phyloP scores from a whole-genome alignment of 768 basidiomycete genomes.

The Tubosaeta sp. region DNA sequence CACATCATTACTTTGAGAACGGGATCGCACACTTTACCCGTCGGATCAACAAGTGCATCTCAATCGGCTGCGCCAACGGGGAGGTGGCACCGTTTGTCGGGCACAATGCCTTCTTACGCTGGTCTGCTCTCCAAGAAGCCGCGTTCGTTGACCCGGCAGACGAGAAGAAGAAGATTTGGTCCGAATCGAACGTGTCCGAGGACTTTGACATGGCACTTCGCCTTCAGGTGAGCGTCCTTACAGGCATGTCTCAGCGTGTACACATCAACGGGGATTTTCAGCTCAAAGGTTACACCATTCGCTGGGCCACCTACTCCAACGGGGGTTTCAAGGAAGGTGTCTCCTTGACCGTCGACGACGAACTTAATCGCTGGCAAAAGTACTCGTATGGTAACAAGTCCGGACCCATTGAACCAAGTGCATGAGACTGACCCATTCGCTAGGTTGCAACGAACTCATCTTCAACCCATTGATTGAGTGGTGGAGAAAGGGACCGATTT shows the following conservation, averaged over 20 bases:
- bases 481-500: constrained; percentile 79
- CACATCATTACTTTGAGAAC: constrained; percentile 85
- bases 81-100: constrained; percentile 78
- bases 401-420: constrained; percentile 12
- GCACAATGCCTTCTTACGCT: constrained; percentile 86
- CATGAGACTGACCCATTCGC: constrained; percentile 25
- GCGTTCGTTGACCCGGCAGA: constrained; percentile 55
- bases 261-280: constrained; percentile 39
- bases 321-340: constrained; percentile 93
- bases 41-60: constrained; percentile 83
- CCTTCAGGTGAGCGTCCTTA: constrained; percentile 40
- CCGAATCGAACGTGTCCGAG: constrained; percentile 62
- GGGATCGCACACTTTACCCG: constrained; percentile 90
- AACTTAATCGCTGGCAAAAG: constrained; percentile 92
- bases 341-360: constrained; percentile 84
- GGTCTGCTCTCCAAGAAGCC: constrained; percentile 88
- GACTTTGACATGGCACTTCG: constrained; percentile 67
- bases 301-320: constrained; percentile 77
- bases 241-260: constrained; percentile 40
- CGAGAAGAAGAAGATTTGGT: constrained; percentile 70
- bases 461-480: constrained; percentile 81
- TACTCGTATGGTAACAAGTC: constrained; percentile 60
- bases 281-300: constrained; percentile 31
- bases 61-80: constrained; percentile 74
- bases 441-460: constrained; percentile 51